phyloP scores from a whole-genome alignment of 1,284 basidiomycete species.

The Quambalaria eucalypti region DNA sequence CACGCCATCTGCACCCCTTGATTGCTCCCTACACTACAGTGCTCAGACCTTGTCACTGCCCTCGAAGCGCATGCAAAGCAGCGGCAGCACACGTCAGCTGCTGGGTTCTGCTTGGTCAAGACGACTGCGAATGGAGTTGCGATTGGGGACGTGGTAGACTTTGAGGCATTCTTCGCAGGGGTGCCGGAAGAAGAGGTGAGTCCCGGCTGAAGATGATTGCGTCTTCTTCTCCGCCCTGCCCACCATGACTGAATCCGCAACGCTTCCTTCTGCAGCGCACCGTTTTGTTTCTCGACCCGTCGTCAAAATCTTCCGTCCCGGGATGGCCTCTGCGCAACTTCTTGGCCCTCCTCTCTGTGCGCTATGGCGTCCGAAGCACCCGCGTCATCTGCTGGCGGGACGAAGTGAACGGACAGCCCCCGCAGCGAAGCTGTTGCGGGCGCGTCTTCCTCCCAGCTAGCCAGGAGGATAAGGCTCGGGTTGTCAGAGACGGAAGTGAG shows the following conservation, averaged over 20 bases:
- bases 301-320: conserved; percentile 64
- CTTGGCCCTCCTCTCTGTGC: conserved; percentile 56
- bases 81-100: conserved; percentile 5
- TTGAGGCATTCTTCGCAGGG: conserved; percentile 51
- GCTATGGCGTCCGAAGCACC: conserved; percentile 48
- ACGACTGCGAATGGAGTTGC: background rate
- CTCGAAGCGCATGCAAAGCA: background rate
- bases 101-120: conserved; percentile 23
- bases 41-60: too few species aligned
- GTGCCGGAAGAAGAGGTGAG: conserved; percentile 21
- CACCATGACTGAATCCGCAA: background rate
- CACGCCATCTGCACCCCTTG: too few species aligned
- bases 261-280: background rate
- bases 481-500: too few species aligned
- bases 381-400: conserved; percentile 50
- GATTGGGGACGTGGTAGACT: conserved; percentile 11
- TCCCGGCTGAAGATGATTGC: background rate
- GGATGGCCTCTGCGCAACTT: conserved; percentile 94
- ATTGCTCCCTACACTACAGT: too few species aligned
- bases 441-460: conserved; percentile 6
- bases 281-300: conserved; percentile 69
- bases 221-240: background rate
- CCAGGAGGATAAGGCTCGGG: conserved; percentile 9
- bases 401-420: conserved; percentile 3
- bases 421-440: background rate